Evolutionary conservation across 768 basidiomycete genomes (phyloP).

Genomic region (Cystoderma amianthinum): DNA sequence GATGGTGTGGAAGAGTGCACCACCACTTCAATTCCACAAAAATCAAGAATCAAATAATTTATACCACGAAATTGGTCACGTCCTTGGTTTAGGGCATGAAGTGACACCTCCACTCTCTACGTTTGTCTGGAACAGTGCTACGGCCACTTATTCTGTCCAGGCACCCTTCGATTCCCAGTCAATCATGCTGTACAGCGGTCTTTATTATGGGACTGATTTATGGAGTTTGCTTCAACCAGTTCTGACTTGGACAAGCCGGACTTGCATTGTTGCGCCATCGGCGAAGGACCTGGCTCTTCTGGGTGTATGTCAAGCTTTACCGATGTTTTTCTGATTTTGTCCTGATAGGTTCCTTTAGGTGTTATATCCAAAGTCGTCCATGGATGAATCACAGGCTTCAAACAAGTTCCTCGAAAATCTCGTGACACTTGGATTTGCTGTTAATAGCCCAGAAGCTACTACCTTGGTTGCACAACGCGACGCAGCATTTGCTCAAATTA

Average conservation of each 20-base stretch:
- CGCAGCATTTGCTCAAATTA: neutral
- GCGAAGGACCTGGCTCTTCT: neutral
- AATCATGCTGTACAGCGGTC: neutral
- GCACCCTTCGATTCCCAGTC: neutral
- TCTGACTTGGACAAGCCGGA: neutral
- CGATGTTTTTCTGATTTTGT: neutral
- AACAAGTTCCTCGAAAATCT: neutral
- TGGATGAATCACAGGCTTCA: neutral
- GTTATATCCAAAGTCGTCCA: neutral
- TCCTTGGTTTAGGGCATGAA: neutral
- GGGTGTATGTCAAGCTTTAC: neutral
- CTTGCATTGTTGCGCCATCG: neutral
- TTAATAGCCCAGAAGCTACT: neutral
- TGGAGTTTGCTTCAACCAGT: neutral
- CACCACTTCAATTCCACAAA: neutral
- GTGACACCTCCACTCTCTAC: conserved; percentile 1
- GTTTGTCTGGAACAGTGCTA: neutral
- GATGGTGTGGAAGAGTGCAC: neutral
- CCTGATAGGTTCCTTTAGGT: neutral
- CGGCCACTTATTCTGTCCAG: neutral
- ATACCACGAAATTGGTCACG: neutral
- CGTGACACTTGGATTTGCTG: neutral
- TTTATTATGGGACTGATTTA: neutral
- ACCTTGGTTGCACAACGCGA: neutral
- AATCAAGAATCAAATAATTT: neutral